These are phyloP conservation scores for Plenodomus lindquistii DNA, from an alignment of 2,329 filamentous ascomycete genomes.

Conservation along the genomic window DNA sequence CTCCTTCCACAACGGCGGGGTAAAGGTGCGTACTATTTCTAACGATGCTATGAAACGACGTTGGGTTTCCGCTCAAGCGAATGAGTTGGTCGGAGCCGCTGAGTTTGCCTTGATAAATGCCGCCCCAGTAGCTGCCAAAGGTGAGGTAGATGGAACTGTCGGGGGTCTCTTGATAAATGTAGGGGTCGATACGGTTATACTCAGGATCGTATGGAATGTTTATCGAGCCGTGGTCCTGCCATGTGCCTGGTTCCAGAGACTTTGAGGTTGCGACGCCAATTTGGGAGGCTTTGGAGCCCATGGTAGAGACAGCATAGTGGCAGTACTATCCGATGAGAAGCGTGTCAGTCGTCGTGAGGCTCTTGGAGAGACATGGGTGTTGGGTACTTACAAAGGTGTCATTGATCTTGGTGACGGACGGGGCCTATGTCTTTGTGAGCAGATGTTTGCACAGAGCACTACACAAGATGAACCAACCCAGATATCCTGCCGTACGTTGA, in stretches of 20 bases:
- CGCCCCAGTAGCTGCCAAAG: conserved; percentile 70
- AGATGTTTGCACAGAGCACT: neutral
- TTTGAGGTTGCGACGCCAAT: conserved; percentile 61
- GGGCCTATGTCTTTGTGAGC: conserved; percentile 53
- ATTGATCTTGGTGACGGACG: conserved; percentile 61
- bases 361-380: neutral
- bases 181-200: conserved; percentile 56
- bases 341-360: neutral
- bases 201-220: conserved; percentile 38
- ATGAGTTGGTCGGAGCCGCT: conserved; percentile 7
- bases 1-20: conserved; percentile 52
- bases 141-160: conserved; percentile 51
- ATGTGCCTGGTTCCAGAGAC: conserved; percentile 57
- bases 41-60: conserved; percentile 18
- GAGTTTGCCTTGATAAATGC: conserved; percentile 64
- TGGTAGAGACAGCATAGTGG: conserved; percentile 65
- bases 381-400: conserved; percentile 12
- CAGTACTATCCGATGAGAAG: conserved; percentile 54
- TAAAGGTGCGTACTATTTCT: conserved; percentile 20
- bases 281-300: conserved; percentile 61
- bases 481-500: conserved; percentile 49
- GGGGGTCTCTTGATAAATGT: conserved; percentile 44
- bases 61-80: conserved; percentile 5
- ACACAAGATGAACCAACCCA: conserved; percentile 45
- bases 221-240: conserved; percentile 63